phyloP scores from a whole-genome alignment of 2,329 filamentous ascomycete genomes.

The Alternaria conjuncta region DNA sequence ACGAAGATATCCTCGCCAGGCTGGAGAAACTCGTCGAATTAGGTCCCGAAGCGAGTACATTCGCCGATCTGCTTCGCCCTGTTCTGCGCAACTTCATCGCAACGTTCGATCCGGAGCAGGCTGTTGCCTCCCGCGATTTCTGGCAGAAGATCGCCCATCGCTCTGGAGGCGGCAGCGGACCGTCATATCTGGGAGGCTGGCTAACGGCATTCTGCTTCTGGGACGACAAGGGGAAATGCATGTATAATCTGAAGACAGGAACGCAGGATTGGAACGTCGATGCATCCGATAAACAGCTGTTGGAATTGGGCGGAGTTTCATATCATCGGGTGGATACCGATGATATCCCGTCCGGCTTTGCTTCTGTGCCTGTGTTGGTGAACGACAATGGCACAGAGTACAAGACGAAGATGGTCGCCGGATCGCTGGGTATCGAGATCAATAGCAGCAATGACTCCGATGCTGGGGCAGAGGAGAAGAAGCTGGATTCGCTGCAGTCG shows the following conservation, averaged over 20 bases:
- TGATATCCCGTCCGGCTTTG: conserved; percentile 9
- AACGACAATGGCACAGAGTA: conserved; percentile 13
- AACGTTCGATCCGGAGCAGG: conserved; percentile 12
- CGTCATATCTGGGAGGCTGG: conserved; percentile 21
- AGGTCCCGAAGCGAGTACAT: conserved; percentile 11
- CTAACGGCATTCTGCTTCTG: conserved; percentile 30
- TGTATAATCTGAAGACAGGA: background rate
- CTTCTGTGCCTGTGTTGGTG: conserved; percentile 16
- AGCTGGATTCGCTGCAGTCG: conserved; percentile 18
- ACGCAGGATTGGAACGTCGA: background rate
- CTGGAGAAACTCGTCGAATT: conserved; percentile 19
- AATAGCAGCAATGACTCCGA: conserved; percentile 1
- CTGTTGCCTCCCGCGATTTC: conserved; percentile 10
- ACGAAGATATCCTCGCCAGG: conserved; percentile 18
- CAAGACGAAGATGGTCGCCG: conserved; percentile 19
- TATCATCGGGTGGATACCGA: conserved; percentile 9
- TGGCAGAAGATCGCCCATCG: conserved; percentile 17
- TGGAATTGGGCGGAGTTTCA: conserved; percentile 2
- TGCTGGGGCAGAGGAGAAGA: background rate
- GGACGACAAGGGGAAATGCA: conserved; percentile 12
- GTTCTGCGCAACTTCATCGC: conserved; percentile 19
- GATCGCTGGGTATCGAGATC: conserved; percentile 15
- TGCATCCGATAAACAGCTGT: background rate
- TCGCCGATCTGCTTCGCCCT: conserved; percentile 14
- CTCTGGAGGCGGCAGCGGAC: background rate